phyloP scores from a whole-genome alignment of 345 rosid species.

The Alliaria petiolata region DNA sequence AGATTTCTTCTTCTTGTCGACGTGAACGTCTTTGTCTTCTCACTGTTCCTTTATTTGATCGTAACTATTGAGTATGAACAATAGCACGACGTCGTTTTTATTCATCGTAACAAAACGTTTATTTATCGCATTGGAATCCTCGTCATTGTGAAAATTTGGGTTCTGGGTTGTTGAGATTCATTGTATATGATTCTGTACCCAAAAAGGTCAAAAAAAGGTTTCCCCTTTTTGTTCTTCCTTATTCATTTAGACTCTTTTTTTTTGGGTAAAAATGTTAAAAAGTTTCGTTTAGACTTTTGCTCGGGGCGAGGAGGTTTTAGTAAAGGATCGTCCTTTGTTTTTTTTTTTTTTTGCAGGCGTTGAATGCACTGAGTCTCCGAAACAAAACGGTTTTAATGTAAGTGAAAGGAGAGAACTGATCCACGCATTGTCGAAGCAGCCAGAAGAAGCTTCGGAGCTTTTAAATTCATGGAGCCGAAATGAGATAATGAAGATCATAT shows the following conservation, averaged over 20 bases:
- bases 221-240: not conserved
- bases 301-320: not conserved
- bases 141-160: not conserved
- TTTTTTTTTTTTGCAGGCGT: not conserved
- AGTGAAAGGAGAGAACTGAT: conserved; percentile 86
- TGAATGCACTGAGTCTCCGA: conserved; percentile 2
- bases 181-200: no score
- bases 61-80: no score
- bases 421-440: conserved; percentile 62
- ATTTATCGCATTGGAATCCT: not conserved
- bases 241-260: not conserved
- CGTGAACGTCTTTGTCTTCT: conserved; percentile 5
- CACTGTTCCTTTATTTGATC: no score
- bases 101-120: not conserved
- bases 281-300: no score
- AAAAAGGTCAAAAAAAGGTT: not conserved
- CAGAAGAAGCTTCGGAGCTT: conserved; percentile 60
- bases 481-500: conserved; percentile 88
- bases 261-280: no score
- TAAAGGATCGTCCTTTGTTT: not conserved
- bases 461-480: conserved; percentile 92
- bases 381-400: conserved; percentile 38
- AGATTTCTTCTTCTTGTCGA: conserved; percentile 11
- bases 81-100: conserved; percentile 16
- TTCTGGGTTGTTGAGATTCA: not conserved